Evolutionary conservation across 2,329 filamentous ascomycete species (phyloP), one percentile per base, ranked within the genome.

Genomic region (Penicillium sp.): DNA sequence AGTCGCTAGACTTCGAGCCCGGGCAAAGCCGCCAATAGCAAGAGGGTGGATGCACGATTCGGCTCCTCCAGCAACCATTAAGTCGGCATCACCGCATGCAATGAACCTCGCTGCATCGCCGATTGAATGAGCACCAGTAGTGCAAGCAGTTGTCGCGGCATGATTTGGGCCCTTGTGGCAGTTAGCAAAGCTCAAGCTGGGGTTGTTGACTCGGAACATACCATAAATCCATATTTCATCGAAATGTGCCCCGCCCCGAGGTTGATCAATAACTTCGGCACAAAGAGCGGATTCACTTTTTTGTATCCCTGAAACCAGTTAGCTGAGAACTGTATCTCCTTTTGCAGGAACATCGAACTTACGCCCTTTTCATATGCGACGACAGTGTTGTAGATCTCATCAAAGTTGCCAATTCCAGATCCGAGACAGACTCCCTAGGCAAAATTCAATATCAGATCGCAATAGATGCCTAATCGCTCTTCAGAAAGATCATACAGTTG

Each of bases 41-140:
- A 99, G 82, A 10, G 95, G 95, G 71, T 99, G 93, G 55, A 99
- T 93, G 73, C 95, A 99, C 0, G 93, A 92, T 75, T 99, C 95
- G 9, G 93, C 87, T 27, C 93, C 93, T 43, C 95, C 95, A n/a
- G 95, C 92, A 9, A 99, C 78, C 92, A 99, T 98, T 54, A 98
- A 89, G 73, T 96, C 85, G 46, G 93, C 93, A 72, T 98, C 93
- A 7, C 92, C 93, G 69, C 88, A 88, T n/a, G 89, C 85, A 60
- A 99, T 93, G 72, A 97, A 91, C 19, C 93, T 87, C n/a, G 90
- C 88, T 6, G 95, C 95, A 73, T 99, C 95, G 19, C 93, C 95
- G 50, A 99, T 88, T 1, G 93, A 92, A 77, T 99, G 95, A 1
- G 93, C 91, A 11, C 95, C 95, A 0, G 95, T 99, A 0, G 95